Base-by-base conservation (phyloP, 2,329 filamentous ascomycete genomes). In the Leptographium radiaticola region DNA sequence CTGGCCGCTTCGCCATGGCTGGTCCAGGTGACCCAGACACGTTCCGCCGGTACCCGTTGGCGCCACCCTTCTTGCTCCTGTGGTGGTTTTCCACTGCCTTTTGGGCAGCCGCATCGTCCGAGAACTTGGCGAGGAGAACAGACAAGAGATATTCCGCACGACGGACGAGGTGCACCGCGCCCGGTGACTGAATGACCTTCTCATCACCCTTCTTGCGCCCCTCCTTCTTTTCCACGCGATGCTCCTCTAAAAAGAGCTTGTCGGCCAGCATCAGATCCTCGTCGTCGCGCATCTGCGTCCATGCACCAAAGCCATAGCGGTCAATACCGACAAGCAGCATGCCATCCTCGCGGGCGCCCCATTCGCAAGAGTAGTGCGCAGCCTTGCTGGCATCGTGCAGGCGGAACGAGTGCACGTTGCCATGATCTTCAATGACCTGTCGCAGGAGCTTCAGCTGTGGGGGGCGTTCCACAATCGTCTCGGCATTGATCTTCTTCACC, bases 161-260 rank as follows among this genome's bases (percentile, higher is more conserved):
- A 49, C 93, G 88, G 53, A 97, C 91, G 46, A 98, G 81, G 66
- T 98, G 93, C 33, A 98, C 93, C 25, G 93, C 91, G n/a, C 93
- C 93, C 5, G 93, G 93, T 3, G 91, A 95, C 63, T 95, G 94
- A 39, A 87, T 87, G 57, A 84, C 83, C 62, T 88, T 89, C 54
- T 84, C 86, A 18, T 88, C 84, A 16, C 73, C 80, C 63, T 89
- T 88, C 63, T 76, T 86, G 39, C 93, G 85, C 67, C 96, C 89
- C 63, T 93, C 90, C 67, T 97, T 97, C 71, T 94, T 93, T 67
- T 95, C 93, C 18, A 97, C 91, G n/a, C 91, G 86, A 67, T 97
- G 90, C 68, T 98, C 94, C 66, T 98, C 93, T 1, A 98, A 72
- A 71, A 95, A 98, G 66, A 97, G 87, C 64, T 96, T 97, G 62